Conservation (phyloP, 2,329 filamentous ascomycete species). For the Neofusicoccum parvum region DNA sequence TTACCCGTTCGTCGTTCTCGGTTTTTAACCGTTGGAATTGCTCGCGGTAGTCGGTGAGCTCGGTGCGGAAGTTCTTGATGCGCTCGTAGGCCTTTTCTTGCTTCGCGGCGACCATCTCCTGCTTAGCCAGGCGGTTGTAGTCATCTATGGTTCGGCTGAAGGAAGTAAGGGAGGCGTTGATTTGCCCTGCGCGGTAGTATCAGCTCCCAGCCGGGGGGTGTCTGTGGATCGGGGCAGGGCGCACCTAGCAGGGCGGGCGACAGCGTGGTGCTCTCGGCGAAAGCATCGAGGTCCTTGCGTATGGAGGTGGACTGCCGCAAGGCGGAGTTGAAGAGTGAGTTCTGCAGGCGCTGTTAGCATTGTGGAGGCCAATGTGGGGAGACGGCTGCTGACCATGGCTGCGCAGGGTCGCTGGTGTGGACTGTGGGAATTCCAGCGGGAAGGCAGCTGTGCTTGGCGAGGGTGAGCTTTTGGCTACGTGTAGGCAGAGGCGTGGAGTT, state of each 20-base stretch:
- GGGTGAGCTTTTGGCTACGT: constrained; percentile 7
- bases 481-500: constrained; percentile 15
- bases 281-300: constrained; percentile 72
- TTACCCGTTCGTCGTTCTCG: constrained; percentile 71
- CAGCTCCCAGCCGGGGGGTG: neutral
- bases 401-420: neutral
- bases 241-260: constrained; percentile 64
- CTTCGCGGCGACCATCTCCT: constrained; percentile 88
- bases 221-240: neutral
- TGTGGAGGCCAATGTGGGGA: neutral
- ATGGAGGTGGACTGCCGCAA: constrained; percentile 82
- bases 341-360: constrained; percentile 52
- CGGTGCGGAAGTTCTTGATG: constrained; percentile 79
- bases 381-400: constrained; percentile 12
- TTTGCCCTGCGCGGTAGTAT: constrained; percentile 1
- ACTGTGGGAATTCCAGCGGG: neutral
- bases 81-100: constrained; percentile 88
- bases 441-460: neutral
- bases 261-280: constrained; percentile 61
- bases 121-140: constrained; percentile 80
- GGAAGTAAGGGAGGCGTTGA: constrained; percentile 61
- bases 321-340: constrained; percentile 82
- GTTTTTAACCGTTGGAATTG: constrained; percentile 78
- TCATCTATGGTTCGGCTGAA: constrained; percentile 91
- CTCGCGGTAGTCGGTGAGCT: constrained; percentile 76